Evolutionary conservation across 345 rosid species (phyloP).

Genomic region (Dipteronia dyeriana): DNA sequence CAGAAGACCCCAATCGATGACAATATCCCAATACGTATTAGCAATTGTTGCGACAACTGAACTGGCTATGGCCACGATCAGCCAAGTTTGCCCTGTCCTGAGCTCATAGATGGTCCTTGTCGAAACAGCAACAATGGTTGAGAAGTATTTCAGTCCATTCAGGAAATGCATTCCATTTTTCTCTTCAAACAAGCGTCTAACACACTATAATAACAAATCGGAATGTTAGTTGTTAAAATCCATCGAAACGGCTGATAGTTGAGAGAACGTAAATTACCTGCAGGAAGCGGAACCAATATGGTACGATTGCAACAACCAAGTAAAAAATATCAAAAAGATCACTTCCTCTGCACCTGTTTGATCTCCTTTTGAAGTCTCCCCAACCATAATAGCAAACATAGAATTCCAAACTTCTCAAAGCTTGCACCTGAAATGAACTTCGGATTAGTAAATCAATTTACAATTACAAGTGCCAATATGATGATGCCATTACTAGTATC

Average conservation of each 20-base stretch:
- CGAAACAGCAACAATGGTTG: constrained; percentile 61
- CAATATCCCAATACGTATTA: constrained; percentile 75
- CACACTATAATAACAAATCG: constrained; percentile 39
- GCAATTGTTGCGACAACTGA: constrained; percentile 53
- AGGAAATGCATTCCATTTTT: constrained; percentile 39
- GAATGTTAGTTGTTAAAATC: too few species aligned
- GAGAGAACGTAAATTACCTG: constrained; percentile 44
- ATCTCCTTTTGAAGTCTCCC: constrained; percentile 55
- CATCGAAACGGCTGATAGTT: too few species aligned
- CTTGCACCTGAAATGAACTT: constrained; percentile 49
- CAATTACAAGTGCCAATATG: background rate
- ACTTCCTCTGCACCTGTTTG: constrained; percentile 47
- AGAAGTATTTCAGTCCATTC: constrained; percentile 58
- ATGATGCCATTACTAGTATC: too few species aligned
- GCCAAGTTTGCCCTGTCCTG: constrained; percentile 31
- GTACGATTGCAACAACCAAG: constrained; percentile 56
- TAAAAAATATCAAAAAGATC: constrained; percentile 45
- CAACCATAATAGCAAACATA: constrained; percentile 67
- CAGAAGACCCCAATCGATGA: constrained; percentile 80
- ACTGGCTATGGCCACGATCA: constrained; percentile 49
- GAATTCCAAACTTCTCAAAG: constrained; percentile 56
- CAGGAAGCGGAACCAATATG: constrained; percentile 71
- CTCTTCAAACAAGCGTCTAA: constrained; percentile 63
- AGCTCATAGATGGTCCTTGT: constrained; percentile 43
- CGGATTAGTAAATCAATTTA: background rate